phyloP scores from a whole-genome alignment of 1,139 yeast species.

The Arxiozyma bovina region DNA sequence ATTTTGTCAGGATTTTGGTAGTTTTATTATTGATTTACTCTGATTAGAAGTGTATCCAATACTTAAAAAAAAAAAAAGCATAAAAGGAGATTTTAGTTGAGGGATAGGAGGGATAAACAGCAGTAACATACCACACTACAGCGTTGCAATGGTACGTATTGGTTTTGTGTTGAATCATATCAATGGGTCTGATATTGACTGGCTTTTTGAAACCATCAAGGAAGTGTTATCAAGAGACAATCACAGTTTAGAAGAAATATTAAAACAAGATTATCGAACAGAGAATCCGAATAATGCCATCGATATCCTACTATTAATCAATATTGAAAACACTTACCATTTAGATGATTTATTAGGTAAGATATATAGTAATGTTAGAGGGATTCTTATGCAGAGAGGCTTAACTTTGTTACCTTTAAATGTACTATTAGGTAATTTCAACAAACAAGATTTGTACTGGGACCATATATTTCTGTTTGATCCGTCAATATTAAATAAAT shows the following conservation, averaged over 20 bases:
- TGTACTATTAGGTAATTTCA: constrained; percentile 18
- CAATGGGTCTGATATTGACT: constrained; percentile 14
- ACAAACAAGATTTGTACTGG: constrained; percentile 11
- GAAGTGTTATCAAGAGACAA: neutral
- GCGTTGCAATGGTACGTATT: constrained; percentile 17
- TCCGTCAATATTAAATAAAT: constrained; percentile 3
- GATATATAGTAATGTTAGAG: constrained; percentile 24
- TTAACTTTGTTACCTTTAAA: constrained; percentile 19
- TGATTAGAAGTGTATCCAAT: too few relatives aligned
- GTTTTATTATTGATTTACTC: too few relatives aligned
- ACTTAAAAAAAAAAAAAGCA: too few relatives aligned
- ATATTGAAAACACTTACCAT: constrained; percentile 16
- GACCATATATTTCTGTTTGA: constrained; percentile 15
- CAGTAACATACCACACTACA: neutral
- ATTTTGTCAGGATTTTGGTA: too few relatives aligned
- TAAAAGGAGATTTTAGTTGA: neutral
- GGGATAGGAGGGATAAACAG: neutral
- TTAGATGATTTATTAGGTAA: constrained; percentile 25
- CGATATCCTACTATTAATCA: constrained; percentile 18
- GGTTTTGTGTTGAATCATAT: constrained; percentile 33
- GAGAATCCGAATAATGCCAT: constrained; percentile 7
- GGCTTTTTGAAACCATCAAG: neutral
- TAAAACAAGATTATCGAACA: neutral
- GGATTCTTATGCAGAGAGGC: constrained; percentile 14
- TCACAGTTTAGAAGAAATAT: neutral